phyloP scores from a whole-genome alignment of 345 rosid genomes.

The Triadica sebifera region DNA sequence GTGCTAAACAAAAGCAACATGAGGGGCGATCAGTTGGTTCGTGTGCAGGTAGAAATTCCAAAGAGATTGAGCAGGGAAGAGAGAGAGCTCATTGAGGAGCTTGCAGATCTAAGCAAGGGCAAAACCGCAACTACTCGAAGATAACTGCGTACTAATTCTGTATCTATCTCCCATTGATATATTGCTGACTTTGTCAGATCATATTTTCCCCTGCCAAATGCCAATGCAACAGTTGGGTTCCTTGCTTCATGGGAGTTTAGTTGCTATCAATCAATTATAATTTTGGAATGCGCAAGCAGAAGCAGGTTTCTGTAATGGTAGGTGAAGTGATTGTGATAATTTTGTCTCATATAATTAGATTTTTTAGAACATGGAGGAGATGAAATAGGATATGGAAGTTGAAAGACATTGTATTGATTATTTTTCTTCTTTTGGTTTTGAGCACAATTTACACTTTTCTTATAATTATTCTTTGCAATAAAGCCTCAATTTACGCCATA shows the following conservation, averaged over 20 bases:
- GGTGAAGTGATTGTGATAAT: constrained; percentile 6
- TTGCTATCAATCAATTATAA: not conserved
- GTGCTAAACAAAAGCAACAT: constrained; percentile 76
- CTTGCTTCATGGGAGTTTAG: not conserved
- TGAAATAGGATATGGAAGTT: not conserved
- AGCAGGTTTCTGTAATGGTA: constrained; percentile 1
- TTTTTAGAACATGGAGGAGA: not conserved
- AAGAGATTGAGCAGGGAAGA: constrained; percentile 86
- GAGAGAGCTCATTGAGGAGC: constrained; percentile 81
- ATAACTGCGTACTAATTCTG: constrained; percentile 7
- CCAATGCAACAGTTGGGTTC: not conserved
- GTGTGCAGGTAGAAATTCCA: constrained; percentile 96
- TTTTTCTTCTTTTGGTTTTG: not conserved
- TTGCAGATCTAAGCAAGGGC: constrained; percentile 83
- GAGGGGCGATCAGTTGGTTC: constrained; percentile 96
- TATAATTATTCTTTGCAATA: constrained; percentile 12
- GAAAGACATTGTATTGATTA: not conserved
- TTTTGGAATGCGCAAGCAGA: not conserved
- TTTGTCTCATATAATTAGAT: not conserved
- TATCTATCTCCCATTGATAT: not conserved
- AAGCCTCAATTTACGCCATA: not conserved
- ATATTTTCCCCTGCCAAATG: not conserved
- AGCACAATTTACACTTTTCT: not conserved
- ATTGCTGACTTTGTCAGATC: not conserved
- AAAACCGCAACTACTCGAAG: constrained; percentile 61